Evolutionary conservation across 2,329 filamentous ascomycete genomes (phyloP), one percentile per base, ranked within the genome.

Genomic region (Domatiomyces globalis): DNA sequence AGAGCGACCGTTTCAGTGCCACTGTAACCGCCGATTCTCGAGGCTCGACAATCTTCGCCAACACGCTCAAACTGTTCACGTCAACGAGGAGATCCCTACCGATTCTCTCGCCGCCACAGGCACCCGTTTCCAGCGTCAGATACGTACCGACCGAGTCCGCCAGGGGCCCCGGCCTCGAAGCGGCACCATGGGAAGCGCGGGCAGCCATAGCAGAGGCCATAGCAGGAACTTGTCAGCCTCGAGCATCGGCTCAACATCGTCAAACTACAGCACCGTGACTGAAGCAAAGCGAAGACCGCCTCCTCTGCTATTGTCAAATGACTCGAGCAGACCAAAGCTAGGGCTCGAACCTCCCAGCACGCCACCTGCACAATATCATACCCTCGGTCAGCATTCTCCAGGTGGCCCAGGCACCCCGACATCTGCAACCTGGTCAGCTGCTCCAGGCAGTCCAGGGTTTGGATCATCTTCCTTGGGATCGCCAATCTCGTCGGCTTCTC

Each of bases 61-160:
- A 65, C 92, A 98, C 73, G 92, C 92, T 45, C 89, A 95, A 67
- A 96, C 92, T 0, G 92, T 98, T 1, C 92, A 98, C 66, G 85
- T 94, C 52, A 95, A 96, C 66, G 92, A 96, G 66, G 88, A 95
- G 52, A 98, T 98, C 33, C 92, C 92, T 2, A 81, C 83, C 43
- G 88, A 95, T 66, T 96, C 92, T 1, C 77, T 96, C 18, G 92
- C 92, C 15, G 92, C 90, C 3, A 92, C 87, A 1, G 88, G 89
- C 20, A 94, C 89, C 7, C 78, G 90, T 42, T 95, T 94, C 61
- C 90, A 95, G 62, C 79, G 90, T 55, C 89, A 95, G 67, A 87
- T 95, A 53, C 79, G 90, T 49, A 94, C 87, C 0, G 89, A 95
- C 58, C 76, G 87, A 53, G 84, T 90, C 33, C 78, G 87, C 50